A percentile compares a stretch with the other conserved stretches of the same genome.
Evolutionary conservation across 192 early-diverging fungal genomes (phyloP).

Genomic region (Backusella psychrophila): DNA sequence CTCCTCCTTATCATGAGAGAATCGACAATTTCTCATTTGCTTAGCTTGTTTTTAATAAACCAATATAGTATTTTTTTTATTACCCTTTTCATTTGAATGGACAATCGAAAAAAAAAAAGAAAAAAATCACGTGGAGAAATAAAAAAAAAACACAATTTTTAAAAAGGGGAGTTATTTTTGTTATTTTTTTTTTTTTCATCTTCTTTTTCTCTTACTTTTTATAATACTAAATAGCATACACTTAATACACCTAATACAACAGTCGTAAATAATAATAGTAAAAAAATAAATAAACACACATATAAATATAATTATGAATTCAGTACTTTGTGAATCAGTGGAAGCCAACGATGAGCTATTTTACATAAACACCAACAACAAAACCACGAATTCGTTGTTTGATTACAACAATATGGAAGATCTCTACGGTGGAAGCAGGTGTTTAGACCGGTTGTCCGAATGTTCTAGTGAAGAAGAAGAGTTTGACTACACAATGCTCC

Average conservation of each 20-base stretch:
- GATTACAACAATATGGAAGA: slow-evolving; percentile 9
- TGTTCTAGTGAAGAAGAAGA: slow-evolving; percentile 22
- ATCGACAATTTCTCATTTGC: background rate
- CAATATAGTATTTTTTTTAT: background rate
- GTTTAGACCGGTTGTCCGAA: slow-evolving; percentile 9
- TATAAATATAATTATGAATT: background rate
- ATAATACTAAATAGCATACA: background rate
- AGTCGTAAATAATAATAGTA: background rate
- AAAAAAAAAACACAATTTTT: background rate
- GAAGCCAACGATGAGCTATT: slow-evolving; percentile 3
- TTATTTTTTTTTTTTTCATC: background rate
- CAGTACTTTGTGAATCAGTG: background rate
- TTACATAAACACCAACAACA: slow-evolving; percentile 1
- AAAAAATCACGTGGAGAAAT: slow-evolving; percentile 2
- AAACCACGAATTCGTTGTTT: background rate
- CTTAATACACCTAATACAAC: background rate
- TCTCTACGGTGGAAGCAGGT: background rate
- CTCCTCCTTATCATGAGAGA: background rate
- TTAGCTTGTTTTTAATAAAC: background rate
- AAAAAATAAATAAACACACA: background rate
- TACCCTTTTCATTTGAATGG: background rate
- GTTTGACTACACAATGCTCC: slow-evolving; percentile 10
- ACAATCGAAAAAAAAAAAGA: background rate
- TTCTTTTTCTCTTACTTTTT: background rate
- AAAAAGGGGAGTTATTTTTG: background rate